Conservation (phyloP, 2,329 filamentous ascomycete species). For the Thielaviopsis punctulata region DNA sequence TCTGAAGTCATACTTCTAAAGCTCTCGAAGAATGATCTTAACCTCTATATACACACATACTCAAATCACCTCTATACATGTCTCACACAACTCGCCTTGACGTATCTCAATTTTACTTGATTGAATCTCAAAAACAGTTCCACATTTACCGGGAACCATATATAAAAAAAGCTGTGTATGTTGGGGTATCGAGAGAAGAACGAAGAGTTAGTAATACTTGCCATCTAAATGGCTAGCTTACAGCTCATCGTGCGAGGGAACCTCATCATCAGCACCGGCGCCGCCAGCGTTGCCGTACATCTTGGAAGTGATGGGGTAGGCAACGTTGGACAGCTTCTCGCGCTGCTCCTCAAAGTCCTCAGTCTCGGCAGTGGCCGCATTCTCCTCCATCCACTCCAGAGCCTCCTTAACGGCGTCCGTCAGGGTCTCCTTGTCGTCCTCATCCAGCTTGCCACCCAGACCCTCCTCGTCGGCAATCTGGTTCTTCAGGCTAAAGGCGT, state of each 20-base stretch:
- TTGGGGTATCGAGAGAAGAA: conserved; percentile 4
- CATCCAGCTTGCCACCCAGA: conserved; percentile 94
- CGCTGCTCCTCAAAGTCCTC: conserved; percentile 99
- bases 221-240: conserved; percentile 34
- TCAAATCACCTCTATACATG: background rate
- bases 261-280: conserved; percentile 53
- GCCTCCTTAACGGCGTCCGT: conserved; percentile 94
- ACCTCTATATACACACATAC: background rate
- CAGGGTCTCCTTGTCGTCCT: conserved; percentile 95
- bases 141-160: conserved; percentile 11
- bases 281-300: conserved; percentile 56
- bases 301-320: conserved; percentile 98
- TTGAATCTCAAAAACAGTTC: conserved; percentile 13
- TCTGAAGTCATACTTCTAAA: too few relatives aligned
- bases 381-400: conserved; percentile 93
- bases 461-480: conserved; percentile 94
- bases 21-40: too few relatives aligned
- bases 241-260: conserved; percentile 61
- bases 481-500: conserved; percentile 98
- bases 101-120: background rate
- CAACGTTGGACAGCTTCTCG: conserved; percentile 93
- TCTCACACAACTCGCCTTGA: too few relatives aligned
- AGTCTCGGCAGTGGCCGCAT: conserved; percentile 63
- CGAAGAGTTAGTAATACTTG: too few relatives aligned
- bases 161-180: conserved; percentile 3